phyloP scores from a whole-genome alignment of 257 asterid species.

The Nemophila menziesii region DNA sequence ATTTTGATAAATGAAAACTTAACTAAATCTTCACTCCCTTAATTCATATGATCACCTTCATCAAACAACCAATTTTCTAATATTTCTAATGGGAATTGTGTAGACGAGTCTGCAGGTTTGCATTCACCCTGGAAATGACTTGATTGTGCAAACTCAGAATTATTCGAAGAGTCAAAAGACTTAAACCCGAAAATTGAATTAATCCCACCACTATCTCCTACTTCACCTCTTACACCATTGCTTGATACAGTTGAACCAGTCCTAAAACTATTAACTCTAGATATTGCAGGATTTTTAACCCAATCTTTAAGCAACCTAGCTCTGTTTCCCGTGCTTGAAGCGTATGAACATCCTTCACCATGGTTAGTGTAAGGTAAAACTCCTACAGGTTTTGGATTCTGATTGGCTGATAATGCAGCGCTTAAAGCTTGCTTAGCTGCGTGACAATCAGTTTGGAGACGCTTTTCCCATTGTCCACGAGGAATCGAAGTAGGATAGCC shows the following conservation, averaged over 20 bases:
- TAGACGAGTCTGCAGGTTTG: constrained; percentile 23
- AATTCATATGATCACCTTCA: constrained; percentile 22
- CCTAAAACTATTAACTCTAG: constrained; percentile 31
- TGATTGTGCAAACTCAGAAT: constrained; percentile 37
- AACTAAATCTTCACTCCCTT: constrained; percentile 35
- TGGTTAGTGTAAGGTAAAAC: constrained; percentile 3
- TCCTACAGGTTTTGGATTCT: constrained; percentile 9
- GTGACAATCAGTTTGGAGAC: constrained; percentile 62
- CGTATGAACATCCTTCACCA: constrained; percentile 26
- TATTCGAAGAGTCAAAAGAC: constrained; percentile 31
- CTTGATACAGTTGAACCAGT: constrained; percentile 21
- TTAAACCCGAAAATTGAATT: constrained; percentile 53
- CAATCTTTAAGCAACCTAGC: constrained; percentile 64
- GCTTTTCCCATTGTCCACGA: constrained; percentile 86
- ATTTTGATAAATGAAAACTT: constrained; percentile 31
- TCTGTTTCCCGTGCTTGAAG: constrained; percentile 73
- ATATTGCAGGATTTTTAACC: constrained; percentile 28
- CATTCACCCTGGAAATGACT: constrained; percentile 26
- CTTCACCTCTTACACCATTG: constrained; percentile 18
- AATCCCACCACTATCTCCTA: constrained; percentile 30
- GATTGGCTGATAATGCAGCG: constrained; percentile 52
- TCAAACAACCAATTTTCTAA: constrained; percentile 67
- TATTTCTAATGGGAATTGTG: constrained; percentile 30
- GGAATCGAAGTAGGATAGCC: constrained; percentile 26
- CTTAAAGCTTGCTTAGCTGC: constrained; percentile 87